Percentiles rank a stretch among this genome's conserved stretches.
phyloP scores from a whole-genome alignment of 139 green algal genomes.

The Chlamydomonas sphaeroides region DNA sequence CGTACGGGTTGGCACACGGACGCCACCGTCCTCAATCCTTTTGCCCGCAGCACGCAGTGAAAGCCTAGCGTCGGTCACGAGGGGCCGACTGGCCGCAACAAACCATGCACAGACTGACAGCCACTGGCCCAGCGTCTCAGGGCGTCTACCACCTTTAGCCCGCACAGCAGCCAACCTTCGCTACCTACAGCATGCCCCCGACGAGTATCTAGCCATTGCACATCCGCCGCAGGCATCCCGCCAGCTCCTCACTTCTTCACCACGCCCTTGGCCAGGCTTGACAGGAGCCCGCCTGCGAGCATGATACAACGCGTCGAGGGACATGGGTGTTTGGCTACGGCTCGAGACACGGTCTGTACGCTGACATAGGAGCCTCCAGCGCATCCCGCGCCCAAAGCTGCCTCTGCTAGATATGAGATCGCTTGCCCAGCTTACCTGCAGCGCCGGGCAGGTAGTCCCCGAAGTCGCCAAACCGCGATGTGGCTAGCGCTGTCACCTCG shows the following conservation, averaged over 20 bases:
- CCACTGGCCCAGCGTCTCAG: too few species aligned
- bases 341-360: background rate
- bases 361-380: background rate
- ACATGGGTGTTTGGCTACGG: background rate
- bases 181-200: too few species aligned
- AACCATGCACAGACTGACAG: too few species aligned
- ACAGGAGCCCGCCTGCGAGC: conserved; percentile 35
- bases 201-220: too few species aligned
- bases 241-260: conserved; percentile 46
- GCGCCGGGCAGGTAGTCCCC: conserved; percentile 48
- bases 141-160: too few species aligned
- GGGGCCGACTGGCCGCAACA: too few species aligned
- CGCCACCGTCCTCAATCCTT: too few species aligned
- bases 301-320: background rate
- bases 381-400: background rate
- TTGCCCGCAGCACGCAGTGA: too few species aligned
- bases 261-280: conserved; percentile 29
- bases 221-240: too few species aligned
- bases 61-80: too few species aligned
- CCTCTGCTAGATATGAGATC: background rate
- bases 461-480: conserved; percentile 52
- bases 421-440: conserved; percentile 2
- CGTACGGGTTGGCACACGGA: too few species aligned
- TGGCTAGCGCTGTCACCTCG: conserved; percentile 63
- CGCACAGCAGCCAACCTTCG: too few species aligned